Evolutionary conservation across 345 rosid species (phyloP).

Genomic region (Salix viminalis): DNA sequence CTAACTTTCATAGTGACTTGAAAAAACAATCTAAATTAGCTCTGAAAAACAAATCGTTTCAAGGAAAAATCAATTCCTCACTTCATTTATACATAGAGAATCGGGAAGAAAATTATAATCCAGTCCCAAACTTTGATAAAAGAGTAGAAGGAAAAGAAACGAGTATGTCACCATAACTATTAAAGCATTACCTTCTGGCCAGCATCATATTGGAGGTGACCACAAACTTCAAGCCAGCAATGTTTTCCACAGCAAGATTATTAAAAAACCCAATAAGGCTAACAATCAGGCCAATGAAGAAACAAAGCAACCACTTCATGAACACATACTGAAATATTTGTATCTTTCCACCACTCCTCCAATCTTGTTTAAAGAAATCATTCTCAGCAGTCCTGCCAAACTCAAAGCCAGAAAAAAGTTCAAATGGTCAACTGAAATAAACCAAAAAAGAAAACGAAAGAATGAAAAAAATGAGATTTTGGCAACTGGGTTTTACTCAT

Average conservation of each 20-base stretch:
- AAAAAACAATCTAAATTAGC: background rate
- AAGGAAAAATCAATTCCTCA: background rate
- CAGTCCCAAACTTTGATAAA: background rate
- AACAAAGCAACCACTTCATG: conserved; percentile 80
- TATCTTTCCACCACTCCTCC: conserved; percentile 63
- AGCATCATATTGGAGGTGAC: conserved; percentile 91
- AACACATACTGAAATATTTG: conserved; percentile 69
- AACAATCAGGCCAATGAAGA: conserved; percentile 58
- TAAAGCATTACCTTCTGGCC: conserved; percentile 34
- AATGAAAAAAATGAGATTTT: background rate
- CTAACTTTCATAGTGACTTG: background rate
- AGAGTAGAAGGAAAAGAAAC: background rate
- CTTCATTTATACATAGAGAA: background rate
- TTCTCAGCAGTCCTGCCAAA: conserved; percentile 67
- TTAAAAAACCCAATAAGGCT: conserved; percentile 73
- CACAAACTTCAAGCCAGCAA: conserved; percentile 79
- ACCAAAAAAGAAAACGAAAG: background rate
- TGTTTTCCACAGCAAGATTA: conserved; percentile 88
- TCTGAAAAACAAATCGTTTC: background rate
- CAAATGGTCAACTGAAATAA: background rate
- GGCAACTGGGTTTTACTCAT: conserved; percentile 44
- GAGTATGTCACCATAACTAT: background rate
- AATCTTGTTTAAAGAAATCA: conserved; percentile 86
- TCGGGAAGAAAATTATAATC: background rate
- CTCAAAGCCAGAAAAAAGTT: background rate